These are phyloP conservation scores for Aegilops sharonensis DNA, from an alignment of 176 grass and related monocot genomes.

Conservation along the genomic window DNA sequence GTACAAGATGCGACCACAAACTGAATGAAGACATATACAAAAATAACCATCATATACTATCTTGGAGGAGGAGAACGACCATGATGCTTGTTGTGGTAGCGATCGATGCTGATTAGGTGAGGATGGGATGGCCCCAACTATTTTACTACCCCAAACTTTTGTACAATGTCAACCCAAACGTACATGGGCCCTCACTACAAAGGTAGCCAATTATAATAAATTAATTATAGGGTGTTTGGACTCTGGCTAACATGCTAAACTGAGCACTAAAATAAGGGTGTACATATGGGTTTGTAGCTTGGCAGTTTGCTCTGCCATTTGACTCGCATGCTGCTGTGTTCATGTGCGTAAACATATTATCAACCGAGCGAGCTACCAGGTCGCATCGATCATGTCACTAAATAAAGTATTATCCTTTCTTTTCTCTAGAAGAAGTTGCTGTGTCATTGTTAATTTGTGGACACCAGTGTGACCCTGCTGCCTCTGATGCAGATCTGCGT, in stretches of 20 bases:
- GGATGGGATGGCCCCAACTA: slow-evolving; percentile 20
- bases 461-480: neutral
- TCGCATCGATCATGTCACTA: slow-evolving; percentile 7
- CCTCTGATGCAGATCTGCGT: slow-evolving; percentile 28
- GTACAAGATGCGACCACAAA: neutral
- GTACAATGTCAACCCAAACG: slow-evolving; percentile 37
- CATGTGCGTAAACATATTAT: neutral
- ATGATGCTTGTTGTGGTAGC: slow-evolving; percentile 9
- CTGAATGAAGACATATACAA: neutral
- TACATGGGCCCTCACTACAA: neutral
- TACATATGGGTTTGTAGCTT: neutral
- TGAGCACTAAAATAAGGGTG: neutral
- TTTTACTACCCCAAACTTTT: neutral
- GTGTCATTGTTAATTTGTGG: neutral
- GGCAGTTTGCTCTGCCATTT: slow-evolving; percentile 13
- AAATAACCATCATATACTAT: neutral
- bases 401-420: neutral
- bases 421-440: neutral
- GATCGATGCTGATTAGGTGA: slow-evolving; percentile 31
- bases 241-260: slow-evolving; percentile 4
- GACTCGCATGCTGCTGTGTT: neutral
- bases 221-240: neutral
- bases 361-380: neutral
- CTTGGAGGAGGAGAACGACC: neutral
- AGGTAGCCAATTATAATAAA: slow-evolving; percentile 7